Evolutionary conservation across 2,329 filamentous ascomycete genomes (phyloP), one percentile per base, ranked within the genome.

Genomic region (Claviceps sp.): DNA sequence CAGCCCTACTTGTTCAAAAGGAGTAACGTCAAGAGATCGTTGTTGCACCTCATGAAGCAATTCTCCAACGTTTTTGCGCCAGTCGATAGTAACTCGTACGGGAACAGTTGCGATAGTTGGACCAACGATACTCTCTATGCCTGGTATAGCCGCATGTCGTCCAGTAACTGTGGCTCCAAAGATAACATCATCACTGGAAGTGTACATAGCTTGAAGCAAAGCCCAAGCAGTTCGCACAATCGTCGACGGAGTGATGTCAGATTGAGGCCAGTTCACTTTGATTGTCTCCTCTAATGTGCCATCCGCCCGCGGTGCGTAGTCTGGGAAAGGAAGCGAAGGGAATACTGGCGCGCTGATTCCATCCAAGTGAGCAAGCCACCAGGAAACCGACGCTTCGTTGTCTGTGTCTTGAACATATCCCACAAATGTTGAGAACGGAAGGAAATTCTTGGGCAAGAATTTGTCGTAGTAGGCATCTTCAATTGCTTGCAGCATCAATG

Each of bases 231-330:
- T 30, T 9, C 26, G 26, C 26, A 30, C 26, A 9, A 30, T 30
- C 8, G 26, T 30, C 26, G 26, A 30, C 26, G 26, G 26, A 9
- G 26, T 30, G 3, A 30, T 30, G 26, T 30, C 26, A 30, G 26
- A 30, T 30, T 30, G 26, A 30, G 26, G 26, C 26, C 26, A 30
- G 8, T 30, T 30, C 26, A 30, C 26, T 30, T 30, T 30, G 3
- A 30, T 30, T 9, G 8, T 9, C 3, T 30, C 26, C 26, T 30
- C 26, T 30, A 30, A 30, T 76, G 61, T 3, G 74, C 62, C 1
- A 70, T 73, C 5, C 74, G 69, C 48, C 67, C 63, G 4, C 70
- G 67, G 50, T 73, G 70, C 53, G 71, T 72, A 4, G 67, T 66
- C 6, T 65, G 59, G 42, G 63, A 68, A 0, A 71, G 68, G n/a